Conservation (phyloP, 257 asterid genomes). For the Solanum arcanum region DNA sequence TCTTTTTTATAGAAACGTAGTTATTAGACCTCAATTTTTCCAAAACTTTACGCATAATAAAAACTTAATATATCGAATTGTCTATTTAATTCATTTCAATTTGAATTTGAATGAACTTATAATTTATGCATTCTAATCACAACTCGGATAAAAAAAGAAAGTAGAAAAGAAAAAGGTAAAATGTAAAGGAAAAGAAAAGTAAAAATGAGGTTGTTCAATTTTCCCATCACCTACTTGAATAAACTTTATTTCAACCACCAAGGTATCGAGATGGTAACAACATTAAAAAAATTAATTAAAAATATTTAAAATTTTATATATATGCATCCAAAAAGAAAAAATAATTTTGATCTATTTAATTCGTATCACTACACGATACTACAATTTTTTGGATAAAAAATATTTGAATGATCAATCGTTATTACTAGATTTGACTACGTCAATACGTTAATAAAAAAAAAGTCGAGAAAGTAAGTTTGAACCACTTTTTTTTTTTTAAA, state of each 20-base stretch:
- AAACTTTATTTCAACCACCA: background rate
- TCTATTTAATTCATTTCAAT: background rate
- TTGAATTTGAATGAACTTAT: background rate
- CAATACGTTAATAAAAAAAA: background rate
- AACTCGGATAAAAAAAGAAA: background rate
- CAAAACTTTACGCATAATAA: too few relatives aligned
- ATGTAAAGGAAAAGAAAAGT: background rate
- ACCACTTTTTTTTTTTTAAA: background rate
- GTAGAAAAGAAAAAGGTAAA: background rate
- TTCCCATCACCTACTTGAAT: background rate
- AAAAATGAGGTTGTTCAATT: background rate
- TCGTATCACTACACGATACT: too few relatives aligned
- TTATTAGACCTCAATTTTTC: fast-evolving
- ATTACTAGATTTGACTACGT: background rate
- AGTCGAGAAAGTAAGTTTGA: background rate
- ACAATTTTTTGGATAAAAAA: too few relatives aligned
- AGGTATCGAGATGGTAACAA: background rate
- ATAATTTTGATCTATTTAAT: too few relatives aligned
- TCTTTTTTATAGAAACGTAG: too few relatives aligned
- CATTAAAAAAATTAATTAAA: background rate
- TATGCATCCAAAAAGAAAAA: too few relatives aligned
- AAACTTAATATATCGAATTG: too few relatives aligned
- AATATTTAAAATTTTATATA: too few relatives aligned
- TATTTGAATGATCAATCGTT: background rate
- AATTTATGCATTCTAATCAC: background rate